Evolutionary conservation across 2,329 filamentous ascomycete species (phyloP).

Genomic region (Fonsecaea pedrosoi): DNA sequence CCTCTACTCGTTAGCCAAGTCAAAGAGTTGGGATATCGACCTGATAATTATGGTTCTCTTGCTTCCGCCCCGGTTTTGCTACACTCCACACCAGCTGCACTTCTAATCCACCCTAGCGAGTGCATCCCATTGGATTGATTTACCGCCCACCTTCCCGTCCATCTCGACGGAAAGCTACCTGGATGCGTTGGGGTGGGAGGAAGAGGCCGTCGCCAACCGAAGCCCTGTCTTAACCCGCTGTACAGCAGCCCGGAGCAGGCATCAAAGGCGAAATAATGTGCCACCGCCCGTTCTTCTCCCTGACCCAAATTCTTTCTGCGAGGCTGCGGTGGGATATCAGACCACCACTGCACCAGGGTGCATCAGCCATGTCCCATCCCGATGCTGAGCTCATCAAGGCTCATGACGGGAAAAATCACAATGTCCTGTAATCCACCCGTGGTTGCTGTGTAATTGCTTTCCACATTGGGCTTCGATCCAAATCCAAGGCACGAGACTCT

Average conservation of each 20-base stretch:
- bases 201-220: neutral
- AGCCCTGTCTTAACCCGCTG: neutral
- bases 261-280: constrained; percentile 1
- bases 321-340: constrained; percentile 19
- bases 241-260: no score
- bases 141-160: neutral
- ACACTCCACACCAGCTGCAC: neutral
- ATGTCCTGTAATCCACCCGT: constrained; percentile 18
- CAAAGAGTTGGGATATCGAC: neutral
- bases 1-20: neutral
- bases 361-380: neutral
- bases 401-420: neutral
- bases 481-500: neutral
- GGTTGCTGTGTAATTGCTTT: constrained; percentile 21
- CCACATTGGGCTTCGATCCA: constrained; percentile 6
- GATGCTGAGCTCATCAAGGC: constrained; percentile 17
- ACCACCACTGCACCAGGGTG: constrained; percentile 6
- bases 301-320: neutral
- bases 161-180: neutral
- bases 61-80: neutral
- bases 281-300: neutral
- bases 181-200: neutral
- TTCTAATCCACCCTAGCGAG: neutral
- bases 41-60: constrained; percentile 4
- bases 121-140: constrained; percentile 2